Conservation (phyloP, 2,329 filamentous ascomycete species). For the Calonectria pauciramosa region DNA sequence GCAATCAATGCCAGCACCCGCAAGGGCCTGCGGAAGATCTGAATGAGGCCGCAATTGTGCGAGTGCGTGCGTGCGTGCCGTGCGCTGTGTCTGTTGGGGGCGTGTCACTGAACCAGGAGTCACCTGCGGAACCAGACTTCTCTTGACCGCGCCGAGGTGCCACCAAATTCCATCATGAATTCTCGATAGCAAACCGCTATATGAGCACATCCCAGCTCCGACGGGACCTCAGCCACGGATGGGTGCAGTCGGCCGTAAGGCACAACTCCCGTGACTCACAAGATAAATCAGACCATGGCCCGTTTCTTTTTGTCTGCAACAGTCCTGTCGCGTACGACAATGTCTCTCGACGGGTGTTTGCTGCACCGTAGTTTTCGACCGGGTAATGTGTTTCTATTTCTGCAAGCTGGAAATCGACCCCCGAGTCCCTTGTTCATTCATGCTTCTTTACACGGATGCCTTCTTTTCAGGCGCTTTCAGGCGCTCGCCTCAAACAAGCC, state of each 20-base stretch:
- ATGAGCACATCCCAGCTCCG: conserved; percentile 39
- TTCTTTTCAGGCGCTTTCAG: conserved; percentile 9
- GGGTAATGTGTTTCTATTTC: conserved; percentile 14
- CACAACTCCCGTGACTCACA: conserved; percentile 40
- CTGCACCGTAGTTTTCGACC: background rate
- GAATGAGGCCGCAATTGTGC: conserved; percentile 32
- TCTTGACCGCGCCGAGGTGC: conserved; percentile 6
- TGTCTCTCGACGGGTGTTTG: background rate
- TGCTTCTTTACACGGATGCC: background rate
- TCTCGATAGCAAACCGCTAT: conserved; percentile 18
- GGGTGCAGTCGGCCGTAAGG: conserved; percentile 29
- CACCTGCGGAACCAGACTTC: conserved; percentile 28
- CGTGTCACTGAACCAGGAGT: conserved; percentile 24
- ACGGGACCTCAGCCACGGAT: conserved; percentile 1
- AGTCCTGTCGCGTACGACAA: conserved; percentile 32
- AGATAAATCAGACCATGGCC: conserved; percentile 21
- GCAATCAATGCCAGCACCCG: conserved; percentile 18
- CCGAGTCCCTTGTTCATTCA: conserved; percentile 13
- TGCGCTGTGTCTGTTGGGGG: background rate
- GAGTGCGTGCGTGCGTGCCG: background rate
- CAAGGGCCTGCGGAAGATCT: conserved; percentile 41
- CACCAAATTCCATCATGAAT: conserved; percentile 20
- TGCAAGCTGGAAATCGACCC: conserved; percentile 13
- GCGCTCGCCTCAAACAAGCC: conserved; percentile 22
- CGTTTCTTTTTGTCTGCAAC: conserved; percentile 36